Evolutionary conservation across 176 grass and related monocot species (phyloP).

Genomic region (Aegilops sharonensis): DNA sequence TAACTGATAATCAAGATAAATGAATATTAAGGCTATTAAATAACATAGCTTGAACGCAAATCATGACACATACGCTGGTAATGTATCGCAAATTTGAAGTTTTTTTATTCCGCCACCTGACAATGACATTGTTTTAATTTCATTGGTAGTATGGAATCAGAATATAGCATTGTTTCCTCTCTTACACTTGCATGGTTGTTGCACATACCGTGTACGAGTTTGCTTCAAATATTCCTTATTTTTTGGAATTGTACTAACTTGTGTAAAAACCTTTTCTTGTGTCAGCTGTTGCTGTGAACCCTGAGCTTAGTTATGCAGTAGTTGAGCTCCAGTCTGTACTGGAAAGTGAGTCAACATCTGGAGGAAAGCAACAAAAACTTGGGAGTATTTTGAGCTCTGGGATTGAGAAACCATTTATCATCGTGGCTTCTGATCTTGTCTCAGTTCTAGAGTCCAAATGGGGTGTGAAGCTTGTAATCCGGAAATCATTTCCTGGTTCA

Average conservation of each 20-base stretch:
- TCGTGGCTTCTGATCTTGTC: constrained; percentile 84
- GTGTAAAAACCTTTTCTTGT: constrained; percentile 33
- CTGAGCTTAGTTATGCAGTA: constrained; percentile 68
- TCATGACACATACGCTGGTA: constrained; percentile 2
- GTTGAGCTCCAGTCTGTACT: constrained; percentile 60
- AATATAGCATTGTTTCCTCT: not conserved
- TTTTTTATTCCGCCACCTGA: not conserved
- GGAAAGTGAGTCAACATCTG: constrained; percentile 39
- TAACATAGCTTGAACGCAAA: not conserved
- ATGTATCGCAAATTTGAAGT: not conserved
- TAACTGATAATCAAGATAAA: not conserved
- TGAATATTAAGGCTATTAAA: constrained; percentile 2
- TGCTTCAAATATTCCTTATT: not conserved
- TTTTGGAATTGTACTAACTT: constrained; percentile 26
- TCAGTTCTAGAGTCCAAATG: constrained; percentile 85
- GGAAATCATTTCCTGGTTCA: constrained; percentile 82
- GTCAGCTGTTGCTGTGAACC: constrained; percentile 94
- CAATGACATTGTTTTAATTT: not conserved
- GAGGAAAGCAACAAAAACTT: constrained; percentile 58
- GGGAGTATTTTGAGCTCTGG: constrained; percentile 62
- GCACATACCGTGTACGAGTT: not conserved
- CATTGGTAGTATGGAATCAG: not conserved
- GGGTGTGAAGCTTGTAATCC: constrained; percentile 66
- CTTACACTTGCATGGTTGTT: constrained; percentile 1
- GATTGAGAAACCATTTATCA: constrained; percentile 53